A percentile compares a stretch with the other conserved stretches of the same genome.
phyloP scores from a whole-genome alignment of 2,329 filamentous ascomycete genomes.

The Verticillium klebahnii region DNA sequence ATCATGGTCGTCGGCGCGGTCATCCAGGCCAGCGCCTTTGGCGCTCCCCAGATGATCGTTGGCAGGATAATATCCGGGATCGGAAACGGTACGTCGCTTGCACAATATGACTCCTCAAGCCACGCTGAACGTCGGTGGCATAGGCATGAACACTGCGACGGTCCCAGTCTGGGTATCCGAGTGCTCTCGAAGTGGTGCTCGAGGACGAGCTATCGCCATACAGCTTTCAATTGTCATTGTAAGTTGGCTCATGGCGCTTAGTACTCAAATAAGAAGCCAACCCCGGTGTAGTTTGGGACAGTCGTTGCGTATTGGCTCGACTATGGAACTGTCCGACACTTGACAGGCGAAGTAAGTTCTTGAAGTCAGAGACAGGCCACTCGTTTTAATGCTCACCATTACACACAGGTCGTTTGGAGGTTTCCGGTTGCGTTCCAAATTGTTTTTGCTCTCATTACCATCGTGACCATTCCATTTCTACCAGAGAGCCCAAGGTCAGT shows the following conservation, averaged over 20 bases:
- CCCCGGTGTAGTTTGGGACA: not conserved
- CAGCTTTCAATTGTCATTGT: not conserved
- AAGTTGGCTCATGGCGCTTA: not conserved
- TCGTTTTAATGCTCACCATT: not conserved
- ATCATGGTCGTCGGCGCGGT: not conserved
- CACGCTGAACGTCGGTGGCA: not conserved
- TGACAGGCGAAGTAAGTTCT: not conserved
- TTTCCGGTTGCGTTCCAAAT: slow-evolving; percentile 1
- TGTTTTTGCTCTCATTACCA: not conserved
- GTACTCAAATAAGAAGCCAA: too few relatives aligned
- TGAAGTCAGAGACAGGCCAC: too few relatives aligned
- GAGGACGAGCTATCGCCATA: not conserved
- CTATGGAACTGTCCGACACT: not conserved
- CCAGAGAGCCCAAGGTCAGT: not conserved
- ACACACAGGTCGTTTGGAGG: not conserved
- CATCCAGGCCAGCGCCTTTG: not conserved
- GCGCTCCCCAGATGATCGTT: not conserved
- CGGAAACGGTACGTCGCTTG: not conserved
- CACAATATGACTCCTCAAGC: too few relatives aligned
- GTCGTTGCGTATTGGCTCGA: slow-evolving; percentile 1
- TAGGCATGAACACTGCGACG: slow-evolving; percentile 1
- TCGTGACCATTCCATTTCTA: not conserved
- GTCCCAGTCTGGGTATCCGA: not conserved
- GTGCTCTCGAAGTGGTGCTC: not conserved
- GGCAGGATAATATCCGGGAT: not conserved